phyloP scores from a whole-genome alignment of 345 rosid genomes.

The Eucalyptus caleyi region DNA sequence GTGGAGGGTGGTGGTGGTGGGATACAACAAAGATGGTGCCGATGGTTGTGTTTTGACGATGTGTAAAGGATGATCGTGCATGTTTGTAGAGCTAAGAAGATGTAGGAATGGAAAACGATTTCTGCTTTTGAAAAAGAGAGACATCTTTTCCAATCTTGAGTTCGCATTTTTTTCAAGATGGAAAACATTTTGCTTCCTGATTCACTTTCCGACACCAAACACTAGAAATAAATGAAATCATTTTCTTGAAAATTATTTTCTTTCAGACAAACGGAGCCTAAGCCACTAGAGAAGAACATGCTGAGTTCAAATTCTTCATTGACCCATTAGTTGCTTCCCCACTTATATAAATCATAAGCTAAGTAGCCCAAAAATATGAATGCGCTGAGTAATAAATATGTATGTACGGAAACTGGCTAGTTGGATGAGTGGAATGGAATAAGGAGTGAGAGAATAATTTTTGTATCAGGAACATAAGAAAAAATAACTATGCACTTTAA shows the following conservation, averaged over 20 bases:
- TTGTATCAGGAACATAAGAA: neutral
- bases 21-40: neutral
- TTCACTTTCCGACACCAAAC: neutral
- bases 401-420: neutral
- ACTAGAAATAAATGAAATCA: neutral
- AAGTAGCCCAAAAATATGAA: neutral
- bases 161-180: neutral
- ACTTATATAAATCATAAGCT: neutral
- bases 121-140: neutral
- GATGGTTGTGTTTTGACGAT: neutral
- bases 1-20: neutral
- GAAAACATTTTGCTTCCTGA: neutral
- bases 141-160: neutral
- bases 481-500: neutral
- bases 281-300: neutral
- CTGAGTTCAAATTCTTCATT: neutral
- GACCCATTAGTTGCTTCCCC: neutral
- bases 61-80: neutral
- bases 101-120: neutral
- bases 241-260: neutral
- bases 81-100: neutral
- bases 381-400: neutral
- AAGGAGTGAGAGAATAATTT: neutral
- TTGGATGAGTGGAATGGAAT: neutral
- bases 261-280: neutral